phyloP scores from a whole-genome alignment of 768 basidiomycete species.

The Termitomyces titanicus region DNA sequence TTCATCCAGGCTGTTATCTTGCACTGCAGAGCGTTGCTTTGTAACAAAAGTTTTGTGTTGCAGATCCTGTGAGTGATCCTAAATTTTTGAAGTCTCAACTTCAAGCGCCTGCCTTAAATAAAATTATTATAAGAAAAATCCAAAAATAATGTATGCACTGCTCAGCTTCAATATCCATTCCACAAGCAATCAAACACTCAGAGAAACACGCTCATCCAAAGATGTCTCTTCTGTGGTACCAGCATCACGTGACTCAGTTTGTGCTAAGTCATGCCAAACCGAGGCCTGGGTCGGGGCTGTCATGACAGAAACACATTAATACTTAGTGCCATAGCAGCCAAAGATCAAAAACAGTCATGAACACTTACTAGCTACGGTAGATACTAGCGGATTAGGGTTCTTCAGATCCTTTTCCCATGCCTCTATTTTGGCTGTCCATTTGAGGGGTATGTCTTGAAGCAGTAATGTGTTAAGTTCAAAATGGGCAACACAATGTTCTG shows the following conservation, averaged over 20 bases:
- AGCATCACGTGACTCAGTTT: slow-evolving; percentile 4
- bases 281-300: not conserved
- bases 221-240: slow-evolving; percentile 5
- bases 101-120: not conserved
- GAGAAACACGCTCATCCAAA: slow-evolving; percentile 2
- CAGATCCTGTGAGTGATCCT: slow-evolving; percentile 5
- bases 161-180: slow-evolving; percentile 14
- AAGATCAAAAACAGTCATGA: not conserved
- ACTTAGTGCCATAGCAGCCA: too few species aligned
- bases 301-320: too few species aligned
- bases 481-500: slow-evolving; percentile 3
- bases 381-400: slow-evolving; percentile 9
- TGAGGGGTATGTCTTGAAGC: not conserved
- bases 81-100: not conserved
- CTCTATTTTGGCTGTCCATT: slow-evolving; percentile 10
- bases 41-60: slow-evolving; percentile 7
- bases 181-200: slow-evolving; percentile 4
- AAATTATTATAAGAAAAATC: not conserved
- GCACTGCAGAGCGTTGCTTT: slow-evolving; percentile 8
- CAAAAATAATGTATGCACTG: slow-evolving; percentile 7
- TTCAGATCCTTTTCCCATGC: slow-evolving; percentile 12
- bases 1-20: slow-evolving; percentile 10
- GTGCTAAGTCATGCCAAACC: not conserved
- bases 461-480: slow-evolving; percentile 5
- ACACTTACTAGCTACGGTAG: slow-evolving; percentile 5